Base-by-base conservation (phyloP, 768 basidiomycete genomes). In the Macrolepiota albuminosa region DNA sequence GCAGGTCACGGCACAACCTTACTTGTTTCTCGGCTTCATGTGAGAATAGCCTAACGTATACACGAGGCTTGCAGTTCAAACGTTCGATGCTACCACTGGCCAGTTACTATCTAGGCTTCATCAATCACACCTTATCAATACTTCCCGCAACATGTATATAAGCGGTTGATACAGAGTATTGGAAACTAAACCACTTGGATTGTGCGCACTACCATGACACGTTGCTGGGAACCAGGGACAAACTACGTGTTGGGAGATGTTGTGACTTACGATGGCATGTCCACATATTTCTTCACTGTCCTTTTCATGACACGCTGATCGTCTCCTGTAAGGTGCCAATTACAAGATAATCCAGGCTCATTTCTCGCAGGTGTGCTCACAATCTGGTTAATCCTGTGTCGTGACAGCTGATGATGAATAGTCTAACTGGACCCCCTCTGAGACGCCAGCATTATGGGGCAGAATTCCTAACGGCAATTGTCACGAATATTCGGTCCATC, bases 261-360 rank as follows among this genome's bases (percentile, higher is more conserved):
- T 34, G 88, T 90, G 61, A 70, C 71, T 48, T 89, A 75, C 67
- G 63, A 87, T 66, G 83, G 88, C 83, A 62, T 24, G 66, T 60
- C 11, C 49, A 26, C 53, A 13, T 56, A 46, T 24, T 24, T 64
- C 3, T 33, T 51, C 18, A 42, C 7, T 42, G 29, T 42, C 48
- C 50, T 26, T 29, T 29, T 53, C 16, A 8, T 42, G 26, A 39
- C 50, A 34, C 6, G 45, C 57, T 46, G 46, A 39, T 18, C 10
- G 21, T 48, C 14, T 31, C 48, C 54, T 47, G 34, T 29, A 64
- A 86, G 87, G 82, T 43, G 68, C 71, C 62, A 72, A 70, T 45
- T 91, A 89, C 77, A 85, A 83, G 71, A 86, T 86, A 71, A 83
- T 90, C 63, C 88, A 89, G 67, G 75, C 86, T 9, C 89, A 91